These are phyloP conservation scores for Durotheca rogersii DNA, from an alignment of 495 filamentous ascomycete genomes.

Conservation along the genomic window DNA sequence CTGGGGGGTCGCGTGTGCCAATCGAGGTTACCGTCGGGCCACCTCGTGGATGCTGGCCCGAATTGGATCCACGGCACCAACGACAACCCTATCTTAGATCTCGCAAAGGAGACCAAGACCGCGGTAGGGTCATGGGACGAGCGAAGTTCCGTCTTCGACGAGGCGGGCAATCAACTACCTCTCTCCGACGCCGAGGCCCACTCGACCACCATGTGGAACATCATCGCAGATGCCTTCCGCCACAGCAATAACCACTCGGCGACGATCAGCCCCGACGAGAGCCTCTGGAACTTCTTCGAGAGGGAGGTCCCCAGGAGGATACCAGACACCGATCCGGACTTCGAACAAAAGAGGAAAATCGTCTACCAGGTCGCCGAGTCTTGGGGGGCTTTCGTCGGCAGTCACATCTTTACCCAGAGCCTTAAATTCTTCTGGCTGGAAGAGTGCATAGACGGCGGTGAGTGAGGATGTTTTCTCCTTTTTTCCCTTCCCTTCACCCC, in stretches of 20 bases:
- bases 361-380: conserved; percentile 66
- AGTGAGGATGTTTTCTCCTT: no score
- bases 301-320: conserved; percentile 58
- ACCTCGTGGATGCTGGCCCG: conserved; percentile 66
- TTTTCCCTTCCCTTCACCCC: no score
- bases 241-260: conserved; percentile 69
- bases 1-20: conserved; percentile 77
- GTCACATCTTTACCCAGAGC: conserved; percentile 70
- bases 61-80: conserved; percentile 95
- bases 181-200: conserved; percentile 53
- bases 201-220: conserved; percentile 70
- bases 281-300: conserved; percentile 76
- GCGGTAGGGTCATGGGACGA: conserved; percentile 59
- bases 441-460: conserved; percentile 87
- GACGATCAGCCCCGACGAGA: conserved; percentile 63
- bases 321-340: conserved; percentile 46
- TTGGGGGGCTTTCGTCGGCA: conserved; percentile 91
- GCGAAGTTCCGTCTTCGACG: conserved; percentile 59
- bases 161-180: conserved; percentile 59
- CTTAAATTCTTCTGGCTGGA: conserved; percentile 94
- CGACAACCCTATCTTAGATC: conserved; percentile 77
- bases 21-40: conserved; percentile 47
- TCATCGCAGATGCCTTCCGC: conserved; percentile 74
- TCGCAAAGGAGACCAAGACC: conserved; percentile 70
- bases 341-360: conserved; percentile 50